Evolutionary conservation across 805 yeast species (phyloP), one percentile per base, ranked within the genome.

Genomic region (Saccharomycopsis javanensis): DNA sequence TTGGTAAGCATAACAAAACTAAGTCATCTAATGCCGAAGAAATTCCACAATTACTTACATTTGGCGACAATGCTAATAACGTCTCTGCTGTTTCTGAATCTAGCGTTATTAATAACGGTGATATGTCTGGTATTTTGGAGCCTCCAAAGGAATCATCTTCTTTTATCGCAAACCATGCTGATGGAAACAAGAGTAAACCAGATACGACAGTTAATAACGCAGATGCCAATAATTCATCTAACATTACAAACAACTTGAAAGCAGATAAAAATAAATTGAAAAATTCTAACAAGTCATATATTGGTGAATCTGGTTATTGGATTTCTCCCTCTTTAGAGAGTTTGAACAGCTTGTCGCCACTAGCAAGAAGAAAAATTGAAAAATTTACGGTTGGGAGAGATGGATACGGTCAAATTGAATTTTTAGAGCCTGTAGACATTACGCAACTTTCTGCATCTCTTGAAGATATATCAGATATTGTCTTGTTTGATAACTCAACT

Each of bases 231-330:
- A 3, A 7, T 27, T n/a, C 38, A 5, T 25, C 38, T 15, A 35
- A 35, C 15, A 15, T n/a, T 5, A 25, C 28, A 10, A 51, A 33
- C 18, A 30, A 31, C 15, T 28, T 33, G 3, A 31, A 30, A 16
- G 46, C 18, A 20, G 33, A 35, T 4, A 34, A 34, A 15, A n/a
- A 31, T 15, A 7, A n/a, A 20, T 48, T 51, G 18, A 35, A 46
- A 5, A 38, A 42, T 16, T 23, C 37, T 10, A 50, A 37, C 23
- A 52, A 33, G 27, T 48, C 59, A 16, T 16, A 46, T 67, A 53
- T 75, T 30, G 80, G 85, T 54, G 83, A 82, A 13, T 80, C 86
- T 53, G 96, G 91, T 5, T 94, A 91, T 71, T 94, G 94, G 88
- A 85, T 83, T 55, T 80, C 87, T 5, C 99, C 99, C 16, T 75